Base-by-base conservation (phyloP, 331 rosid species). In the Erythrophleum ivorense region DNA sequence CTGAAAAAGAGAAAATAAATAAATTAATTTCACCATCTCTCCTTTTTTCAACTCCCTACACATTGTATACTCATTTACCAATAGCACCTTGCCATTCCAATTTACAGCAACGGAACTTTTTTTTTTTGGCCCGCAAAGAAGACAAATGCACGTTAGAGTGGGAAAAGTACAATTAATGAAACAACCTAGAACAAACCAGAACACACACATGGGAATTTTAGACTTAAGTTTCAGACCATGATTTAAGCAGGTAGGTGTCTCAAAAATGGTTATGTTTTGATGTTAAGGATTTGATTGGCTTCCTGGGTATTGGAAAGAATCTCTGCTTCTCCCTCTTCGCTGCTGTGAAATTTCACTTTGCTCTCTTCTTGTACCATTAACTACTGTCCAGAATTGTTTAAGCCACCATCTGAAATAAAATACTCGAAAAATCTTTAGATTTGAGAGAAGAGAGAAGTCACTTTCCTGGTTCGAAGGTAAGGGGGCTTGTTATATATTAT, bases 141-240 rank as follows among this genome's bases (percentile, higher is more conserved):
- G 73, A 41, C 73, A 67, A 74, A 36, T 13, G 21, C 10, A 58
- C 68, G 41, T 41, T 41, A 31, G 40, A 46, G 40, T 31, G 11
- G 3, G 0, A 31, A 50, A 62, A 7, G 41, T 19, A 34, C 46
- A 50, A 72, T 38, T 38, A 81, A 45, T 58, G 78, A 33, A 89
- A 80, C 89, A 73, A 49, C 40, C 80, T 74, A 53, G 85, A 87
- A 83, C 36, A 80, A 74, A 81, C 88, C 85, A 84, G 84, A 87
- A 45, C 89, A 77, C 85, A 78, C 72, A 67, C 77, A 87, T 80
- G 83, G 83, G 55, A 7, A 12, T 46, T 19, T 33, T 10, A 41
- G 3, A 18, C 73, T 57, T 33, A 9, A 14, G 29, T 77, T 66
- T 54, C 63, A 24, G 57, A 24, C 54, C 18, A 68, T 68, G 52